Evolutionary conservation across 2,329 filamentous ascomycete species (phyloP).

Genomic region (Verticillium nubilum): DNA sequence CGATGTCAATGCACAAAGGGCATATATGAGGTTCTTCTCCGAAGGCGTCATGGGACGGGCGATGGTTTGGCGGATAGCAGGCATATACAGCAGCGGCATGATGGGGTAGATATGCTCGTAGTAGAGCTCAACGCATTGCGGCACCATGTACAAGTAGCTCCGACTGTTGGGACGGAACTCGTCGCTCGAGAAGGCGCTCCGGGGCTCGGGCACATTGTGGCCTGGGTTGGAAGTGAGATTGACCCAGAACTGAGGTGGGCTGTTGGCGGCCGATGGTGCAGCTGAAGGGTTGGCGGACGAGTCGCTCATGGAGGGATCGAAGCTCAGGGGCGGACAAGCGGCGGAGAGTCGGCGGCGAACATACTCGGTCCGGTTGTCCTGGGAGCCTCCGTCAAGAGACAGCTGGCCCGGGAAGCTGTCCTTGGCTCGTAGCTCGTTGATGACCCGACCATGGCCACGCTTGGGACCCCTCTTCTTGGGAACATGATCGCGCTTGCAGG

Average conservation of each 20-base stretch:
- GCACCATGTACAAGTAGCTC: conserved; percentile 41
- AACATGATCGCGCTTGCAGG: conserved; percentile 60
- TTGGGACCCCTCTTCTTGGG: conserved; percentile 61
- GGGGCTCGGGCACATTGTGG: conserved; percentile 24
- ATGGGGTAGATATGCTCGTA: conserved; percentile 59
- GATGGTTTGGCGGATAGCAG: conserved; percentile 45
- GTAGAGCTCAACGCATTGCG: conserved; percentile 55
- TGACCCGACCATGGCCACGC: conserved; percentile 55
- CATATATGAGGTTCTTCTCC: conserved; percentile 43
- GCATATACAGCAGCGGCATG: conserved; percentile 56
- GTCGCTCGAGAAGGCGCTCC: conserved; percentile 33
- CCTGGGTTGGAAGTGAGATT: conserved; percentile 20
- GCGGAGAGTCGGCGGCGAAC: conserved; percentile 13
- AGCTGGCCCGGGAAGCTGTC: conserved; percentile 23
- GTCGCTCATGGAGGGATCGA: conserved; percentile 12
- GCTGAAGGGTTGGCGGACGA: conserved; percentile 9
- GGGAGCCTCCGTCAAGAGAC: conserved; percentile 20
- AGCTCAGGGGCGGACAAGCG: conserved; percentile 12
- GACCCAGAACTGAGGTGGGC: conserved; percentile 21
- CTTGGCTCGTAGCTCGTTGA: conserved; percentile 52
- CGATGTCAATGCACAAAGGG: conserved; percentile 51
- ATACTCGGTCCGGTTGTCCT: conserved; percentile 22
- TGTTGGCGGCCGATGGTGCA: conserved; percentile 15
- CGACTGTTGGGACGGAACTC: conserved; percentile 33
- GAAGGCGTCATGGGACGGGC: conserved; percentile 29